A percentile compares a stretch with the other conserved stretches of the same genome.
These are phyloP conservation scores for Martensiomyces pterosporus DNA, from an alignment of 192 early-diverging fungal species.

Conservation along the genomic window DNA sequence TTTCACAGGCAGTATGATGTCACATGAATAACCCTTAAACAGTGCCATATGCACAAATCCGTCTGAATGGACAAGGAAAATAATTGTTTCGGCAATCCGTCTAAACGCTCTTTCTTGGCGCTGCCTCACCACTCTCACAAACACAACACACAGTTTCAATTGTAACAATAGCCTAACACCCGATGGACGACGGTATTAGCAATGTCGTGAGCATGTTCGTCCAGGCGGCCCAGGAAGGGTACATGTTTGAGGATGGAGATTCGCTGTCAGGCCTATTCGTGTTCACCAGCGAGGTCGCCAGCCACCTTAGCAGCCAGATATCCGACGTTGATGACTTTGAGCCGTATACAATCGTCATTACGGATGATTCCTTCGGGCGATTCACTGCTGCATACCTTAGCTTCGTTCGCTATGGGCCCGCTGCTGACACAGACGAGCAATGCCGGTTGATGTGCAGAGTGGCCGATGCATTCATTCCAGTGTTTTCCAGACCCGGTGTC, in stretches of 20 bases:
- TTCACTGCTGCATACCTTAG: conserved; percentile 29
- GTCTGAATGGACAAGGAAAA: no score
- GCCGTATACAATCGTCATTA: conserved; percentile 23
- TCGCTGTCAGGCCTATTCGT: conserved; percentile 41
- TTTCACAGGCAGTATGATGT: no score
- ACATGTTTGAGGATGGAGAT: conserved; percentile 28
- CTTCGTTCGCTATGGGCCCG: conserved; percentile 29
- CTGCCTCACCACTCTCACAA: no score
- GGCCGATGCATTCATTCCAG: conserved; percentile 24
- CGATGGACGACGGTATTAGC: conserved; percentile 29
- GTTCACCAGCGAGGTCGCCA: conserved; percentile 19
- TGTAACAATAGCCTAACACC: not conserved
- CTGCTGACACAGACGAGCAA: conserved; percentile 2
- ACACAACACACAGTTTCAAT: no score
- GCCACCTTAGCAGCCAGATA: conserved; percentile 15
- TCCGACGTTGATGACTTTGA: conserved; percentile 23
- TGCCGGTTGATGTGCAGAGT: conserved; percentile 19
- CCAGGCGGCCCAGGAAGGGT: conserved; percentile 30
- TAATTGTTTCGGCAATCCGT: no score
- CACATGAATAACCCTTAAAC: no score
- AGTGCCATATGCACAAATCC: no score
- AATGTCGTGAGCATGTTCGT: conserved; percentile 26
- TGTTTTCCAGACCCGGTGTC: conserved; percentile 12
- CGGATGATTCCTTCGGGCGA: conserved; percentile 18
- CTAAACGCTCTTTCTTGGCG: no score